Conservation (phyloP, 2,329 filamentous ascomycete species). For the Blastomyces parvus region DNA sequence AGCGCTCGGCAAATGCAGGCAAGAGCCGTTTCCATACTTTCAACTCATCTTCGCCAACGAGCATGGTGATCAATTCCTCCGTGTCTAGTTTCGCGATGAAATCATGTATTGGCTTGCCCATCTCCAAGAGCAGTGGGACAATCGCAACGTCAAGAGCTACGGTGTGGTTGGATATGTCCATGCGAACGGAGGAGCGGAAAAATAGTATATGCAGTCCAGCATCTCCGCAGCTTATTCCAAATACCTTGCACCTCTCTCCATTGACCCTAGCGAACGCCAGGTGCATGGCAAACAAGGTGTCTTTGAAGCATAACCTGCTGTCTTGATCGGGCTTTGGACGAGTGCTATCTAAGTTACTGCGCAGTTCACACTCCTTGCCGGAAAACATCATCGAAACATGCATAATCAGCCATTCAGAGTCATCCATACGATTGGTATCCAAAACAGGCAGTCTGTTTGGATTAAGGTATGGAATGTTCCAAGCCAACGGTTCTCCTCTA, state of each 20-base stretch:
- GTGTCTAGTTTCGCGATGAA: conserved; percentile 8
- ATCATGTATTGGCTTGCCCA: conserved; percentile 9
- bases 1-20: conserved; percentile 30
- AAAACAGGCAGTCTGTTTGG: conserved; percentile 21
- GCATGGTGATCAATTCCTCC: conserved; percentile 13
- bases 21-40: conserved; percentile 26
- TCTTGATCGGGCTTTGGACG: conserved; percentile 9
- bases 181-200: conserved; percentile 20
- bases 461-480: conserved; percentile 20
- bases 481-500: conserved; percentile 13
- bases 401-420: conserved; percentile 17
- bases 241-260: conserved; percentile 11
- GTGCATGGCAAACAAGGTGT: conserved; percentile 22
- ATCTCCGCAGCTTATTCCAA: conserved; percentile 14
- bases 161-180: conserved; percentile 24
- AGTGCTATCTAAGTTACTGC: conserved; percentile 5
- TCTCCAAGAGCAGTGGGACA: conserved; percentile 20
- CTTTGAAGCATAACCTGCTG: conserved; percentile 21
- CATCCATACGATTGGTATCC: conserved; percentile 10
- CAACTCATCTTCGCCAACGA: conserved; percentile 21
- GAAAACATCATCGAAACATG: conserved; percentile 19
- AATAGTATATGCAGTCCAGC: conserved; percentile 19
- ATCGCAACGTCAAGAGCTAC: conserved; percentile 26
- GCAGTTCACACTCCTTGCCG: conserved; percentile 14
- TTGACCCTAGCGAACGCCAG: conserved; percentile 19